Base-by-base conservation (phyloP, 1,284 basidiomycete species). In the Porodaedalea pini region DNA sequence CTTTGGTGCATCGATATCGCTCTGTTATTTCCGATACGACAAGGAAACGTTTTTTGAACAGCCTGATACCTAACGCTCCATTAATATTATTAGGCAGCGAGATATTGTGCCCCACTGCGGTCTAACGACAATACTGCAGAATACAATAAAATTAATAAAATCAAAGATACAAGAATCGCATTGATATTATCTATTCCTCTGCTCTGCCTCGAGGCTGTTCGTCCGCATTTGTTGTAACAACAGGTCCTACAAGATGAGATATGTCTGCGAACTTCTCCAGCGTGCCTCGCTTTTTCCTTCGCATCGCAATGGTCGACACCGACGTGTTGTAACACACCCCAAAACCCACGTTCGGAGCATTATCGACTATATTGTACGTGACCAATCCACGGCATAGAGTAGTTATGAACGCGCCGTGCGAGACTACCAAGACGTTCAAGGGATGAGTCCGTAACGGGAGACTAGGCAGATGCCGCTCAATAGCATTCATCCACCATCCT, bases 401-500 rank as follows among this genome's bases (percentile, higher is more conserved):
- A 19, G 71, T 69, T 59, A 90, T 86, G 63, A 79, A 76, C 0
- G 80, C 86, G 2, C 86, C 86, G 60, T 91, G 88, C 37, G 82
- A 80, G 54, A 82, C 78, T 3, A 83, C 77, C 25, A 91, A 74
- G 44, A 88, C 73, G 61, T 77, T 70, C 56, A 69, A 67, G 51
- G 73, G 64, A 45, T 60, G 52, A 15, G 40, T 48, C n/a, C 55
- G 44, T 25, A 44, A 54, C 41, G 13, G 21, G 27, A 65, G 59
- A 34, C 69, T 67, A 29, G 69, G 64, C n/a, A 73, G 70, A 53
- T 70, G 68, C 15, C 71, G 68, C 29, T 77, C 59, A 56, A 88
- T 71, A 29, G 69, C 68, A 45, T 66, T 65, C 43, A 78, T 72
- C 82, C 89, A 90, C 86, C 87, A 90, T 3, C 63, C 55, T 32